Conservation (phyloP, 2,329 filamentous ascomycete genomes). For the Ampelomyces quisqualis region DNA sequence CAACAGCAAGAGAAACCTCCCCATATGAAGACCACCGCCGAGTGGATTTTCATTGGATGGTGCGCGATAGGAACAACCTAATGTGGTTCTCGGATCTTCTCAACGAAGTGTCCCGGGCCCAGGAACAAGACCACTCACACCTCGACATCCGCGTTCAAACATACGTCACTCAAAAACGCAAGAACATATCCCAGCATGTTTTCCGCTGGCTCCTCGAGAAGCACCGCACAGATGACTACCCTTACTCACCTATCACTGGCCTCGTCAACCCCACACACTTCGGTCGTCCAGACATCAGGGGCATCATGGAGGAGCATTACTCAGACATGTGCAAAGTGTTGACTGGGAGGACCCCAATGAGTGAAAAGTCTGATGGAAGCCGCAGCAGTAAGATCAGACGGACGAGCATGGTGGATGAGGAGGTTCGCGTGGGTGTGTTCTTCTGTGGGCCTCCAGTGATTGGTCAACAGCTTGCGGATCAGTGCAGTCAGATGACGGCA, state of each 20-base stretch:
- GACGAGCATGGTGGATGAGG: conserved; percentile 15
- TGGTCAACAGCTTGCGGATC: conserved; percentile 57
- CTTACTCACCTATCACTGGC: conserved; percentile 56
- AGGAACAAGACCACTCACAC: conserved; percentile 35
- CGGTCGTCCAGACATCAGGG: conserved; percentile 56
- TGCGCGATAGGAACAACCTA: conserved; percentile 58
- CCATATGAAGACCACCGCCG: conserved; percentile 49
- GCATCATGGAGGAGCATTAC: conserved; percentile 57
- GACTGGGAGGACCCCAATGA: conserved; percentile 10
- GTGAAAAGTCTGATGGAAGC: conserved; percentile 24
- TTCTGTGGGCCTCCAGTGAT: conserved; percentile 59
- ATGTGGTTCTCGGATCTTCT: conserved; percentile 60
- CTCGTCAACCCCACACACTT: conserved; percentile 57
- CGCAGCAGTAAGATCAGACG: conserved; percentile 8
- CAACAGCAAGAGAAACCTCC: conserved; percentile 8
- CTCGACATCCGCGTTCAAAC: conserved; percentile 59
- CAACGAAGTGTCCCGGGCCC: conserved; percentile 47
- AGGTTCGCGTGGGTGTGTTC: conserved; percentile 56
- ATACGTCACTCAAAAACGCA: conserved; percentile 58
- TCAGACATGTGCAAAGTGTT: conserved; percentile 51
- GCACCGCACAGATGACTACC: conserved; percentile 55
- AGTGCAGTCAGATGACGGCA: conserved; percentile 54
- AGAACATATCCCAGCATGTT: conserved; percentile 55
- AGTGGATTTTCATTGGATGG: conserved; percentile 63
- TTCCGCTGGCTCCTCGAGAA: conserved; percentile 60